Evolutionary conservation across 202 grass and related monocot genomes (phyloP).

Genomic region (Zizania palustris): DNA sequence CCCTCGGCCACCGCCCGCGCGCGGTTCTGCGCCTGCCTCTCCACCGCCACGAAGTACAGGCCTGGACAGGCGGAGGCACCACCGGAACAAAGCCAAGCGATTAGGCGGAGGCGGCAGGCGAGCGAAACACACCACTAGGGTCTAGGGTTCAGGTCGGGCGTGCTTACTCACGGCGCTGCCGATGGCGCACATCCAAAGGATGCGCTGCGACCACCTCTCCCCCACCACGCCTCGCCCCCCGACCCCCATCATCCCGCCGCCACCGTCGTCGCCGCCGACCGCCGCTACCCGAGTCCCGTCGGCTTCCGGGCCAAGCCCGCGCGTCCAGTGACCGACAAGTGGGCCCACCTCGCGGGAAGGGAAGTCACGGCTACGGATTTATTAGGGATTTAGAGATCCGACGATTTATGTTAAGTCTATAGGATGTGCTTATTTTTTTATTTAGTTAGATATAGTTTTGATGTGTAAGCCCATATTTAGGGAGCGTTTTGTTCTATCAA

Average conservation of each 20-base stretch:
- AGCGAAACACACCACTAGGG: slow-evolving; percentile 7
- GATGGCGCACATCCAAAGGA: slow-evolving; percentile 80
- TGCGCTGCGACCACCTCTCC: slow-evolving; percentile 85
- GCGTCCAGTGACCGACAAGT: background rate
- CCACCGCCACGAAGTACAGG: slow-evolving; percentile 81
- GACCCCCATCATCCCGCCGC: slow-evolving; percentile 38
- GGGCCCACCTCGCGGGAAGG: background rate
- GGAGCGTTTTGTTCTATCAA: no score
- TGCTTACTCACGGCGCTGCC: slow-evolving; percentile 83
- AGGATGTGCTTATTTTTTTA: no score
- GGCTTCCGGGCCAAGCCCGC: background rate
- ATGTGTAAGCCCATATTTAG: no score
- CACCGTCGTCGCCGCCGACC: slow-evolving; percentile 3
- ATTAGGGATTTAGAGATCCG: no score
- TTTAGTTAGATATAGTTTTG: no score
- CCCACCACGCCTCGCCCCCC: slow-evolving; percentile 60
- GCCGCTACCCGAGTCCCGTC: no score
- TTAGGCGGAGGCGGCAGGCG: slow-evolving; percentile 5
- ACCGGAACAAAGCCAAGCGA: background rate
- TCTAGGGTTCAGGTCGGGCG: slow-evolving; percentile 28
- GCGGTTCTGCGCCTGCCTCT: slow-evolving; percentile 85
- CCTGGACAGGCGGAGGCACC: slow-evolving; percentile 31
- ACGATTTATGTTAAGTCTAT: no score
- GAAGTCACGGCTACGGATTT: no score
- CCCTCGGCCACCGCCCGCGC: slow-evolving; percentile 65